These are phyloP conservation scores for Citrullus amarus DNA, from an alignment of 306 rosid species.

Conservation along the genomic window DNA sequence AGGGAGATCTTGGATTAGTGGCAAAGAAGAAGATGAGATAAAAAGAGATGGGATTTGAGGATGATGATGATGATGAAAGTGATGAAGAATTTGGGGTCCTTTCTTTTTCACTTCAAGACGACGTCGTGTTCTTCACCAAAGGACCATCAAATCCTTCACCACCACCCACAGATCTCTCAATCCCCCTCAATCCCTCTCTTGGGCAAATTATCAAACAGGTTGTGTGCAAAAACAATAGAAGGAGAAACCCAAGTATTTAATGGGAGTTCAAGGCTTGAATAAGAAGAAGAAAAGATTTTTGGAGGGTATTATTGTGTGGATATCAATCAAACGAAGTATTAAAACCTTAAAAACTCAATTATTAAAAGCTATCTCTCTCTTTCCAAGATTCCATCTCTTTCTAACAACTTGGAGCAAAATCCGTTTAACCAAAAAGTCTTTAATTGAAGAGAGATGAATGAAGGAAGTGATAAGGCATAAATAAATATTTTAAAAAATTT, in stretches of 20 bases:
- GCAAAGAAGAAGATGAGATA: conserved; percentile 11
- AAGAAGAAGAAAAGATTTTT: background rate
- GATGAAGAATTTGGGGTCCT: conserved; percentile 34
- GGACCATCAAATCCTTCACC: conserved; percentile 26
- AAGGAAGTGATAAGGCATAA: too few relatives aligned
- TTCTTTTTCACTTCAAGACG: conserved; percentile 21
- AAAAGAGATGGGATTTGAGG: conserved; percentile 21
- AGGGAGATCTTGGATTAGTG: conserved; percentile 10
- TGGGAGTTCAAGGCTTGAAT: conserved; percentile 24
- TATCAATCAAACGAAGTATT: conserved; percentile 16
- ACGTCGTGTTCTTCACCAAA: conserved; percentile 30
- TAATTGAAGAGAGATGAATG: too few relatives aligned
- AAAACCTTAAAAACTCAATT: background rate
- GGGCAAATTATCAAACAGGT: conserved; percentile 25
- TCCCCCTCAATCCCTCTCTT: conserved; percentile 8
- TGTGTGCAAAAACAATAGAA: conserved; percentile 17
- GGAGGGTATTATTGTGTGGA: conserved; percentile 30
- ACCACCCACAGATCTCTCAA: conserved; percentile 27
- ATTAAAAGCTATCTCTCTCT: background rate
- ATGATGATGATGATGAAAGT: conserved; percentile 25
- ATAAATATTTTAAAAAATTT: too few relatives aligned
- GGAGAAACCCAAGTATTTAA: conserved; percentile 15
- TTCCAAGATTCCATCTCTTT: background rate
- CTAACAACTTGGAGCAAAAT: conserved; percentile 25
- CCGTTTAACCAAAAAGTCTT: conserved; percentile 20